Evolutionary conservation across 148 eudicot genomes (phyloP).

Genomic region (Euryodendron excelsum): DNA sequence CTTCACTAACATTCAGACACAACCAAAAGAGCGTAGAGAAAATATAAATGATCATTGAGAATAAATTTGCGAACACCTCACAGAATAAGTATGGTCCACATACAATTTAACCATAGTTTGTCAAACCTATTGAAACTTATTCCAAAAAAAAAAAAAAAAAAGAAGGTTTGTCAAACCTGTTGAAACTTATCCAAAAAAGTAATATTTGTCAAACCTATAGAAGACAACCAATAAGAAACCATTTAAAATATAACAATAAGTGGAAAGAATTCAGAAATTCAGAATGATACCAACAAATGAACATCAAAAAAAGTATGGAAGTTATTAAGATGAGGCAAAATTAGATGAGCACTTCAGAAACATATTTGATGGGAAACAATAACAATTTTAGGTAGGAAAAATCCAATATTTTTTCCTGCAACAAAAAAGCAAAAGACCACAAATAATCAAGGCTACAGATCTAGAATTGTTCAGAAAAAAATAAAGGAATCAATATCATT

Average conservation of each 20-base stretch:
- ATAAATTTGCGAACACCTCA: not conserved
- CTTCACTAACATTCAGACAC: not conserved
- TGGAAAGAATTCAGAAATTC: not conserved
- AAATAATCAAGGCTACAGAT: not conserved
- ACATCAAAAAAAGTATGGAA: not conserved
- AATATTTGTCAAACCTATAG: not conserved
- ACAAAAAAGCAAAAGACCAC: not conserved
- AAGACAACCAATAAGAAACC: not conserved
- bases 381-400: not conserved
- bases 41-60: not conserved
- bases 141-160: not conserved
- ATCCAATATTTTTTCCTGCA: not conserved
- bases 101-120: not conserved
- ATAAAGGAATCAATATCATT: not conserved
- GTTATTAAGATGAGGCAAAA: not conserved
- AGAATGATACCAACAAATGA: not conserved
- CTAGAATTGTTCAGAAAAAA: not conserved
- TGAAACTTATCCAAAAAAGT: no score
- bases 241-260: no score
- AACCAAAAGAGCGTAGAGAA: not conserved
- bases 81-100: not conserved
- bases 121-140: not conserved
- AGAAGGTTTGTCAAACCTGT: not conserved
- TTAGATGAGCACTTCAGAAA: not conserved
- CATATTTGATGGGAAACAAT: not conserved